phyloP scores from a whole-genome alignment of 176 grass and related monocot species.

The Ananas comosus region DNA sequence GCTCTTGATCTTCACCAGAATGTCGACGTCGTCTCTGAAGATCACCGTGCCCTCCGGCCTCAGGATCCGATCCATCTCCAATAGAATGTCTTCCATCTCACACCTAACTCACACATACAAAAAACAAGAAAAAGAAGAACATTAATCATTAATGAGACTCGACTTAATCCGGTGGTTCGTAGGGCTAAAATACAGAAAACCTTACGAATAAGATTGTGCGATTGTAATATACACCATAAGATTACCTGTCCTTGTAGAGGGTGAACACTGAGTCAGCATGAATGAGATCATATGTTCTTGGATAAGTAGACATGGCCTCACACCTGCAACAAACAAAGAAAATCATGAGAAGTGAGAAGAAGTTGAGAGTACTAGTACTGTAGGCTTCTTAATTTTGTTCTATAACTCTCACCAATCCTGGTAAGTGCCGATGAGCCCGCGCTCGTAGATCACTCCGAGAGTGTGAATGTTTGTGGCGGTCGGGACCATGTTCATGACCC shows the following conservation, averaged over 20 bases:
- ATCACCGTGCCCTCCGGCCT: conserved; percentile 42
- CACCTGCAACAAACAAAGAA: conserved; percentile 28
- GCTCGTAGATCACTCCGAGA: conserved; percentile 39
- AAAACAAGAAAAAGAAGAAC: not conserved
- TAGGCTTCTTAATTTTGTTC: not conserved
- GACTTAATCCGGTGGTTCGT: too few relatives aligned
- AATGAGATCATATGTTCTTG: conserved; percentile 49
- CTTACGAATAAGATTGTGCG: too few relatives aligned
- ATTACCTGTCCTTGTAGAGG: conserved; percentile 43
- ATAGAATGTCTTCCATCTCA: conserved; percentile 34
- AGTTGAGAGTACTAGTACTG: not conserved
- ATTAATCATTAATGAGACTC: too few relatives aligned
- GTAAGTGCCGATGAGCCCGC: conserved; percentile 46
- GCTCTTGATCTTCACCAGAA: conserved; percentile 33
- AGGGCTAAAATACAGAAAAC: too few relatives aligned
- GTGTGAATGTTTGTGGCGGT: conserved; percentile 21
- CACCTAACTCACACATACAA: conserved; percentile 26
- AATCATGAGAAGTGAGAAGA: not conserved
- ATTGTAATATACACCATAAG: too few relatives aligned
- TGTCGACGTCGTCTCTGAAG: conserved; percentile 42
- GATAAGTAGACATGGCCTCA: conserved; percentile 48
- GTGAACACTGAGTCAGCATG: conserved; percentile 39
- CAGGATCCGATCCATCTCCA: conserved; percentile 55
- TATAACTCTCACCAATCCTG: conserved; percentile 38
- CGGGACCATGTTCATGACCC: conserved; percentile 56